Percentiles rank a stretch among this genome's conserved stretches.
Evolutionary conservation across 805 yeast genomes (phyloP).

Genomic region (Torulaspora microellipsoides): DNA sequence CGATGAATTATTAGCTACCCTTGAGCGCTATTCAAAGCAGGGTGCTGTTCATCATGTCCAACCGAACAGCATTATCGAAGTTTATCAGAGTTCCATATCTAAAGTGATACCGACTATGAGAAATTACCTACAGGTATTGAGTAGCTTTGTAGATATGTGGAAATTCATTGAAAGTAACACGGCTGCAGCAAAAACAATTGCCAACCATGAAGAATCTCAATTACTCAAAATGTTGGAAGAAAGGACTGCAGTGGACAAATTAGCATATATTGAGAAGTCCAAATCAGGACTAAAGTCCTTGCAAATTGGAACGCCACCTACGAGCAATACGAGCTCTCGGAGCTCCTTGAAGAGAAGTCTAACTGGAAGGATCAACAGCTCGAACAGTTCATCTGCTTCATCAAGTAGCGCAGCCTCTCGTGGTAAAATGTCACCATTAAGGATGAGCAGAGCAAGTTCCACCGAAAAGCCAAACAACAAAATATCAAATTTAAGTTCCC

Average conservation of each 20-base stretch:
- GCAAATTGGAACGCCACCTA: constrained; percentile 3
- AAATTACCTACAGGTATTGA: constrained; percentile 10
- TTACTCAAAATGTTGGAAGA: constrained; percentile 26
- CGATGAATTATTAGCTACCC: constrained; percentile 6
- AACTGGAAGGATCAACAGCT: constrained; percentile 5
- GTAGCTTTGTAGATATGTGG: constrained; percentile 24
- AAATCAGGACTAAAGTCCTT: background rate
- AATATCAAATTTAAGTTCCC: constrained; percentile 12
- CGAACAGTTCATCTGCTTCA: constrained; percentile 13
- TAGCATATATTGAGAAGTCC: constrained; percentile 17
- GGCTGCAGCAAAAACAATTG: constrained; percentile 10
- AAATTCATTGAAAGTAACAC: constrained; percentile 20
- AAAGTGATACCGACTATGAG: constrained; percentile 17
- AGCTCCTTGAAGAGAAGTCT: constrained; percentile 9
- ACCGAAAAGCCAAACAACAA: constrained; percentile 8
- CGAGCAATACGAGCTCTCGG: constrained; percentile 4
- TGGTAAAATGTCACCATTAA: constrained; percentile 18
- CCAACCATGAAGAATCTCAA: constrained; percentile 14
- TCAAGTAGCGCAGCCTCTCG: constrained; percentile 14
- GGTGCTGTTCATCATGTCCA: constrained; percentile 18
- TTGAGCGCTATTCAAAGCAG: constrained; percentile 14
- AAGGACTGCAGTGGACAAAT: constrained; percentile 26
- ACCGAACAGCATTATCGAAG: constrained; percentile 15
- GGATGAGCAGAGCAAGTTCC: constrained; percentile 22
- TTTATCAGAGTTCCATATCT: constrained; percentile 17